These are phyloP conservation scores for Fistulina hepatica DNA, from an alignment of 1,284 basidiomycete genomes.

Conservation along the genomic window DNA sequence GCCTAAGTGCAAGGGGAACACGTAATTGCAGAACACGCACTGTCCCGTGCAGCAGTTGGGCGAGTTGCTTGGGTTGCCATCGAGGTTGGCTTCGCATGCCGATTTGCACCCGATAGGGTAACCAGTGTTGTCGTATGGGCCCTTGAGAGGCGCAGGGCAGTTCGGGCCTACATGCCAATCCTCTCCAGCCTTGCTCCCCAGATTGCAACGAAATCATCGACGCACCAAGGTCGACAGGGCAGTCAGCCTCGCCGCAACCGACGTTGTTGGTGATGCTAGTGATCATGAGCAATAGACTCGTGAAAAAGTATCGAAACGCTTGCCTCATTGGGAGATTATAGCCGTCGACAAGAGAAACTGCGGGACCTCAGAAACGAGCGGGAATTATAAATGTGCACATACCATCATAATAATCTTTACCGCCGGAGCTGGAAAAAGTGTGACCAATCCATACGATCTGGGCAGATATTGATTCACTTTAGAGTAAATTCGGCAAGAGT, in stretches of 20 bases:
- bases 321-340: constrained; percentile 45
- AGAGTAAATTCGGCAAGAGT: constrained; percentile 27
- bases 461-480: constrained; percentile 16
- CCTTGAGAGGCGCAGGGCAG: constrained; percentile 40
- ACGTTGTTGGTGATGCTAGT: constrained; percentile 37
- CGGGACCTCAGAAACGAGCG: not conserved
- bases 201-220: too few relatives aligned
- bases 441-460: too few relatives aligned
- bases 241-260: constrained; percentile 39
- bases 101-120: constrained; percentile 51
- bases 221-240: constrained; percentile 43
- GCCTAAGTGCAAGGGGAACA: too few relatives aligned
- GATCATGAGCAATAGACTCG: constrained; percentile 9
- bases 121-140: constrained; percentile 42
- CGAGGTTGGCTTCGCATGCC: constrained; percentile 37
- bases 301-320: not conserved
- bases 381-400: constrained; percentile 1
- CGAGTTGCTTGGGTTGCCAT: constrained; percentile 29
- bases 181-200: too few relatives aligned
- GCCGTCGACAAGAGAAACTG: constrained; percentile 43
- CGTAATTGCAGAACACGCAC: constrained; percentile 3
- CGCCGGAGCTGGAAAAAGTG: too few relatives aligned
- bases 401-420: constrained; percentile 39
- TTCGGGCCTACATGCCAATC: too few relatives aligned
- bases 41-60: constrained; percentile 37